Percentiles rank a stretch among this genome's conserved stretches.
phyloP scores from a whole-genome alignment of 306 rosid species.

The Styphnolobium japonicum region DNA sequence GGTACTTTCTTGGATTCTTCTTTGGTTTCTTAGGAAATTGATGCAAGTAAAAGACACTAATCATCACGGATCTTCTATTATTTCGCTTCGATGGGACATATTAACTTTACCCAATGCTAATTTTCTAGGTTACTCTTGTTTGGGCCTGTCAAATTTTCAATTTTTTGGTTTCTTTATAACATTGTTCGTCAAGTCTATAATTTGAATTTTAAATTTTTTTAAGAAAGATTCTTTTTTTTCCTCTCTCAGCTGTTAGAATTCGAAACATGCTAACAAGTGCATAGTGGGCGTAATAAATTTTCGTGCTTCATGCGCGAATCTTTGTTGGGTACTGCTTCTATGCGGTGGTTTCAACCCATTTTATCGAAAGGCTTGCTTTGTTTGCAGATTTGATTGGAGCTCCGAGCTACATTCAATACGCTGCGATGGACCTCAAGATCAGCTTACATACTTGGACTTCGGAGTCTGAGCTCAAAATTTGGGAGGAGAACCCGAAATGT shows the following conservation, averaged over 20 bases:
- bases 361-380: slow-evolving; percentile 14
- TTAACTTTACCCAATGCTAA: neutral
- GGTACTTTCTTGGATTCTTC: slow-evolving; percentile 47
- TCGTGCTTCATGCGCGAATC: neutral
- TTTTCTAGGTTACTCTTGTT: neutral
- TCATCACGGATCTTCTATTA: slow-evolving; percentile 1
- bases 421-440: slow-evolving; percentile 39
- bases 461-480: slow-evolving; percentile 22
- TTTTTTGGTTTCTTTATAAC: neutral
- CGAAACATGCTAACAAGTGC: neutral
- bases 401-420: slow-evolving; percentile 9
- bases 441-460: slow-evolving; percentile 11
- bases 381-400: slow-evolving; percentile 60
- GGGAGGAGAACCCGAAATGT: slow-evolving; percentile 8
- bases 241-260: slow-evolving; percentile 18
- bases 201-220: neutral
- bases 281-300: neutral
- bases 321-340: neutral
- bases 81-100: neutral
- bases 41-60: neutral
- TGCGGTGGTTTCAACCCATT: slow-evolving; percentile 22
- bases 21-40: slow-evolving; percentile 16
- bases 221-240: neutral
- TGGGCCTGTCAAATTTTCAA: neutral
- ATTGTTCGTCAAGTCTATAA: neutral